phyloP scores from a whole-genome alignment of 2,329 filamentous ascomycete species.

The Grosmannia huntii region DNA sequence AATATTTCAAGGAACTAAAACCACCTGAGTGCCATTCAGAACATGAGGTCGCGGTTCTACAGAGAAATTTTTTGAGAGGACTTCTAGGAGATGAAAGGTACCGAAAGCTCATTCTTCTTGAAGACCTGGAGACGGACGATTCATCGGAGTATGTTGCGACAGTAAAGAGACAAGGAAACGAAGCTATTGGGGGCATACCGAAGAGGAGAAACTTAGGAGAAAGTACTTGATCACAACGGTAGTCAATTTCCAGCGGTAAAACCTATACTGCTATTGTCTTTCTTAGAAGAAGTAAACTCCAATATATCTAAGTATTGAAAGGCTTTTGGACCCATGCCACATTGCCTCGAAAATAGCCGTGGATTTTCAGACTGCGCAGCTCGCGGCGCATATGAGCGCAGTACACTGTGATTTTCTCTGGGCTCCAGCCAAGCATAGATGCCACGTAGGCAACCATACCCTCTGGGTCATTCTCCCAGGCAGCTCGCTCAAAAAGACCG shows the following conservation, averaged over 20 bases:
- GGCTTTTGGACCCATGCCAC: slow-evolving; percentile 10
- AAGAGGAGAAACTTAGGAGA: background rate
- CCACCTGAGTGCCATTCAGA: background rate
- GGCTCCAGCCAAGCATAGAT: slow-evolving; percentile 9
- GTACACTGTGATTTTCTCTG: slow-evolving; percentile 8
- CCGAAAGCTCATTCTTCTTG: background rate
- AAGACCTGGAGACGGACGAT: background rate
- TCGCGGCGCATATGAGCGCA: slow-evolving; percentile 9
- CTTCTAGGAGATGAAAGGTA: background rate
- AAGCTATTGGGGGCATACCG: background rate
- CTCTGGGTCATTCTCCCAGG: slow-evolving; percentile 8
- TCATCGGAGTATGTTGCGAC: background rate
- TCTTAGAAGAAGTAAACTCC: too few species aligned
- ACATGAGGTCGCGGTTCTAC: background rate
- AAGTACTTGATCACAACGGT: too few species aligned
- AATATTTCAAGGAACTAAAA: background rate
- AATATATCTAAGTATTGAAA: background rate
- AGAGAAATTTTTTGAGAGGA: background rate
- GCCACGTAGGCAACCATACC: slow-evolving; percentile 8
- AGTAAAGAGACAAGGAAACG: background rate
- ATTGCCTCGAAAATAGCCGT: slow-evolving; percentile 7
- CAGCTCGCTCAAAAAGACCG: slow-evolving; percentile 11
- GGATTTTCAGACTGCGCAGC: slow-evolving; percentile 6
- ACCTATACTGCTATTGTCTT: too few species aligned
- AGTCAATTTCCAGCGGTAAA: too few species aligned